Evolutionary conservation across 1,139 yeast species (phyloP), one percentile per base, ranked within the genome.

Genomic region (Debaryomyces fabryi): DNA sequence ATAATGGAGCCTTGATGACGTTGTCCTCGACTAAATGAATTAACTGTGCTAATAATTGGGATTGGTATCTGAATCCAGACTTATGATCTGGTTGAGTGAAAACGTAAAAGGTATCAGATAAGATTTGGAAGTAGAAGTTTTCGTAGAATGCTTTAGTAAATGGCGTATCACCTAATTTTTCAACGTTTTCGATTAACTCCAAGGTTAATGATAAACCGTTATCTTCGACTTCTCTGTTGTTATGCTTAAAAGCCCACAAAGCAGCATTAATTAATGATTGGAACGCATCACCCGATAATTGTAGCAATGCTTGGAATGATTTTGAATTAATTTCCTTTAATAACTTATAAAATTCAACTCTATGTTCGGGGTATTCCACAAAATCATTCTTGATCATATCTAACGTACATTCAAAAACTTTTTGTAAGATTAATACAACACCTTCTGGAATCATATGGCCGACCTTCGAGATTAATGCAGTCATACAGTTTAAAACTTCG

Each of bases 171-270:
- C 90, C 89, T 54, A 88, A 74, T 51, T 81, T 83, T 54, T 92
- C 96, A 55, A 88, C 88, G 62, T 91, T 91, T 56, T 81, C 81
- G 52, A 89, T 77, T 54, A 91, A 74, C 61, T 90, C 96, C 50
- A 85, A 74, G 39, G 91, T 87, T 53, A 90, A 76, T 37, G 84
- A 79, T 57, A 90, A 78, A 27, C 96, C 96, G 44, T 86, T 86
- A 53, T 88, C 92, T 69, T 93, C 98, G 48, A 93, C 97, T 52
- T 91, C 97, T 68, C 97, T 82, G 68, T 92, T 90, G 61, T 92
- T 95, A 67, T 93, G 99, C 70, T 93, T 93, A 67, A 95, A 89
- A 0, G 98, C 98, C 99, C 99, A 93, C 62, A 95, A 77, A 43
- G 96, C 92, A 1, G 98, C 96, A 69, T 90, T 93, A 55, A 95